Evolutionary conservation across 768 basidiomycete genomes (phyloP).

Genomic region (Boletus sp.): DNA sequence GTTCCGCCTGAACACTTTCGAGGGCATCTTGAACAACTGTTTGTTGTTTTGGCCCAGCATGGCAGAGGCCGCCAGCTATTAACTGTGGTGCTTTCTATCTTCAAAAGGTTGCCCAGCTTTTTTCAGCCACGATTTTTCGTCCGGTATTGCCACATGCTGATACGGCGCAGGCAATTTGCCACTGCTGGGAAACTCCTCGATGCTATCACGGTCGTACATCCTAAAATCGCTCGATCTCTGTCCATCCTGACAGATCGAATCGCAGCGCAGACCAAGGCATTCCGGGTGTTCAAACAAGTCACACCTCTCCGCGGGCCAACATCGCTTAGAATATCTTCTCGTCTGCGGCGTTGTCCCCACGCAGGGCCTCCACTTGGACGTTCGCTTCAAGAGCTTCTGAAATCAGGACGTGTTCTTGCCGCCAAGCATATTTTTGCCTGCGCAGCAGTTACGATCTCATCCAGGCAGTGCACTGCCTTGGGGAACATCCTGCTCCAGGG

Average conservation of each 20-base stretch:
- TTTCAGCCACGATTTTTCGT: constrained; percentile 40
- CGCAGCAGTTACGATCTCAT: constrained; percentile 29
- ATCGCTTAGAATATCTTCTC: constrained; percentile 20
- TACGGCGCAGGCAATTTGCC: constrained; percentile 40
- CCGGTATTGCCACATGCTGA: constrained; percentile 38
- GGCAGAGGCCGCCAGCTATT: constrained; percentile 38
- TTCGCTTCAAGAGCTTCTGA: constrained; percentile 23
- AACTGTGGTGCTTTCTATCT: constrained; percentile 40
- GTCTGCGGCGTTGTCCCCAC: constrained; percentile 5
- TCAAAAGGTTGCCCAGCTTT: constrained; percentile 33
- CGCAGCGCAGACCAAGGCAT: constrained; percentile 8
- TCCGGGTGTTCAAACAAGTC: constrained; percentile 1
- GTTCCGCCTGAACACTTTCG: constrained; percentile 42
- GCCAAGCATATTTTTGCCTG: constrained; percentile 44
- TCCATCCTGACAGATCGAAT: constrained; percentile 1
- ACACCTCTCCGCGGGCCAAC: constrained; percentile 1
- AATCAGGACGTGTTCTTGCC: constrained; percentile 39
- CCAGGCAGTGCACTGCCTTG: constrained; percentile 38
- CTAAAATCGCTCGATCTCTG: constrained; percentile 14
- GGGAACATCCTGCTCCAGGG: constrained; percentile 61
- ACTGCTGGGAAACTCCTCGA: constrained; percentile 35
- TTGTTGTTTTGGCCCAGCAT: constrained; percentile 39
- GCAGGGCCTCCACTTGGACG: constrained; percentile 12
- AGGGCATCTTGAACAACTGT: constrained; percentile 42
- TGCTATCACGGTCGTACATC: constrained; percentile 15